A percentile compares a stretch with the other conserved stretches of the same genome.
Conservation (phyloP, 2,329 filamentous ascomycete species). For the Colletotrichum navitas region DNA sequence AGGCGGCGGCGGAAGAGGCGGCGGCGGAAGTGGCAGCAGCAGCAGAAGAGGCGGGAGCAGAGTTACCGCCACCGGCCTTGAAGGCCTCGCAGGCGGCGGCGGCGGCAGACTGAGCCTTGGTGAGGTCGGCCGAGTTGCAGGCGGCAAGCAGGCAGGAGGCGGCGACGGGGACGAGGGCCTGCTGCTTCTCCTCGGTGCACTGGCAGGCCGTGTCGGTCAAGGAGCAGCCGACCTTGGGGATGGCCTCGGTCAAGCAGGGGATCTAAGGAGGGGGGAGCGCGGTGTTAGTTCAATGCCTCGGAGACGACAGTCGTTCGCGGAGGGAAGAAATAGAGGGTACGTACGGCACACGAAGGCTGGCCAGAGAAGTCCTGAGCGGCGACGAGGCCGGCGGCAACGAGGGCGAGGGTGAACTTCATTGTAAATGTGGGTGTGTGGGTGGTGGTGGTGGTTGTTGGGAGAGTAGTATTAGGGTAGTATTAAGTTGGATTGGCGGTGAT, state of each 20-base stretch:
- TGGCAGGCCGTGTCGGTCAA: slow-evolving; percentile 54
- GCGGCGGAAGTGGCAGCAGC: slow-evolving; percentile 2
- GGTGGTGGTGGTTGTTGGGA: slow-evolving; percentile 15
- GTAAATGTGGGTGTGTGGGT: slow-evolving; percentile 43
- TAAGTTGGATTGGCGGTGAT: slow-evolving; percentile 6
- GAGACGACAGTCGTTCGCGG: background rate
- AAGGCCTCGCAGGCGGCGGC: slow-evolving; percentile 44
- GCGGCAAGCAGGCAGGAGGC: slow-evolving; percentile 50
- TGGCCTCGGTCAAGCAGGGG: slow-evolving; percentile 52
- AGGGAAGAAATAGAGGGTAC: slow-evolving; percentile 41
- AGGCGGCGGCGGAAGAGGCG: background rate
- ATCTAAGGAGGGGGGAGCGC: slow-evolving; percentile 39
- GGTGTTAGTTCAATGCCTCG: background rate
- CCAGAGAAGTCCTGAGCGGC: slow-evolving; percentile 54
- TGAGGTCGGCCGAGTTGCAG: slow-evolving; percentile 51
- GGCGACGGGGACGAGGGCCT: slow-evolving; percentile 48
- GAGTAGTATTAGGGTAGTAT: slow-evolving; percentile 8
- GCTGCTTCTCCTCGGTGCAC: slow-evolving; percentile 53
- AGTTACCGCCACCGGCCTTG: slow-evolving; percentile 37
- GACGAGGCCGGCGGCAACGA: slow-evolving; percentile 53
- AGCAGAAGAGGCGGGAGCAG: slow-evolving; percentile 2
- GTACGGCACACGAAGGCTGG: slow-evolving; percentile 57
- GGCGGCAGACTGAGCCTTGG: slow-evolving; percentile 51
- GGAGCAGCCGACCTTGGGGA: slow-evolving; percentile 54
- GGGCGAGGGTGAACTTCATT: slow-evolving; percentile 56